Base-by-base conservation (phyloP, 495 filamentous ascomycete species). In the Stereocaulon alpinum region DNA sequence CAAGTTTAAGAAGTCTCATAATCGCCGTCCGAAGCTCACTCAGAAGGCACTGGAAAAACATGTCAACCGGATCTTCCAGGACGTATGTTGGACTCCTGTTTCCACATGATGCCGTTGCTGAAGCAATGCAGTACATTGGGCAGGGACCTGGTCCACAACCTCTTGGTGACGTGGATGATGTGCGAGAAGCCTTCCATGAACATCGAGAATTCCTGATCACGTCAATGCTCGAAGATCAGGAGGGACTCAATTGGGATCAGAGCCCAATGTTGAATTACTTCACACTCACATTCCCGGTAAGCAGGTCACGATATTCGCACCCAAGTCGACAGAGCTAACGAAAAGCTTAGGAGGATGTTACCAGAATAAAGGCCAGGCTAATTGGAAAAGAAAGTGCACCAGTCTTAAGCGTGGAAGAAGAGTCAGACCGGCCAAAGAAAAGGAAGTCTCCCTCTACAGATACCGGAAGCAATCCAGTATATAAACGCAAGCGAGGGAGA, bases 161-260 rank as follows among this genome's bases (percentile, higher is more conserved):
- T 22, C 76, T 76, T 49, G 73, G 76, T 56, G 71, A 74, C 52
- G 66, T 71, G 1, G 72, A 77, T 37, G 73, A 79, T 50, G 81
- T 80, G 7, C 72, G 70, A 9, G 74, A 76, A 40, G 71, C 74
- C 1, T 79, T 85, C 55, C 70, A 79, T 47, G 72, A 77, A 58
- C 81, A 85, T 65, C 70, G 71, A 34, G 47, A 71, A 37, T 84
- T 83, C 63, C 64, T 86, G 48, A 70, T 86, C 4, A 73, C 77
- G 32, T 76, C 75, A 14, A 85, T 86, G 81, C 64, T 83, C 10
- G 77, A 76, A 51, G 74, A 69, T 3, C 78, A 80, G 55, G 77
- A 82, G 65, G 74, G 73, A 37, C 67, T 83, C 32, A 68, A 73
- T 24, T 86, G 83, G 83, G 69, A 67, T 24, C 74, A 74, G 50